Evolutionary conservation across 805 yeast species (phyloP), one percentile per base, ranked within the genome.

Genomic region (Candida stauntonica): DNA sequence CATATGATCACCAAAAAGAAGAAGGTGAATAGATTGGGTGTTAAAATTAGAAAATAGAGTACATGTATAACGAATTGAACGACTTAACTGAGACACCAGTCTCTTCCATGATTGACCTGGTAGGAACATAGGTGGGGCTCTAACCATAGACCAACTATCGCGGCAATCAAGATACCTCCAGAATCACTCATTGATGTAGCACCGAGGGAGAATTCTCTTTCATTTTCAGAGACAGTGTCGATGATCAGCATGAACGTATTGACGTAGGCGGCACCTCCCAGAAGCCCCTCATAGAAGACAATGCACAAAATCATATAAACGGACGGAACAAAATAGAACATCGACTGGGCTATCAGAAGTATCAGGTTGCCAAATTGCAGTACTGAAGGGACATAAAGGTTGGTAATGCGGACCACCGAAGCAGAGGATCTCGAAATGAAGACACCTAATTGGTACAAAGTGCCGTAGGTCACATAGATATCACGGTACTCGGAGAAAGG

Each of bases 201-300:
- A 3, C 95, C 95, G 66, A 87, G 68, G 0, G 88, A 77, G 60
- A 87, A 81, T 62, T 86, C 89, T 44, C 91, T 66, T 52, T 82
- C 73, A 12, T 64, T 44, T 36, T 68, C 41, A 0, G 68, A 57
- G 2, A 72, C 64, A 0, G 73, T 63, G 42, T 86, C 94, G 26
- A 82, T 72, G 1, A 89, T 89, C 13, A 76, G 67, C 68, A 83
- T 67, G 54, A 86, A 91, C 0, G 97, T 89, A 56, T 91, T 89
- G 37, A 87, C 93, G 57, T 91, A 91, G 14, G 91, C 77, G 2
- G 84, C 75, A 1, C 99, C 98, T 1, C 98, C 99, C 9, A 91
- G 67, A 16, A 93, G 68, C 0, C 98, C 93, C 57, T 91, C 98
- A 60, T 86, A 91, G 43, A 91, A 75, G 5, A 87, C 72, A 21